A percentile compares a stretch with the other conserved stretches of the same genome.
Conservation (phyloP, 192 early-diverging fungal genomes). For the Piromyces sp. region DNA sequence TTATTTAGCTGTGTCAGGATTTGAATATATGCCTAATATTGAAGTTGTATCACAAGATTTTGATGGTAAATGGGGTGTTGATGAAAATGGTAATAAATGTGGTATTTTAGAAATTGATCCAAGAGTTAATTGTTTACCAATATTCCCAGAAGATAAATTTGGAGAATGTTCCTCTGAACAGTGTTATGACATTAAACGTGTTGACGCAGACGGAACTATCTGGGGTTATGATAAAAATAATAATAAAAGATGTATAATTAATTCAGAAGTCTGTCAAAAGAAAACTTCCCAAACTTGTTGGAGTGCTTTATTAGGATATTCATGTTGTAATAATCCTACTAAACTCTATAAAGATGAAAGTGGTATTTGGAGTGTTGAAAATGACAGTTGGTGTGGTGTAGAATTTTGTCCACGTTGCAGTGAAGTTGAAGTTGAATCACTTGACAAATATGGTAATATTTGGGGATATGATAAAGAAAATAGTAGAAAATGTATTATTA, state of each 20-base stretch:
- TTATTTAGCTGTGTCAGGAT: no score
- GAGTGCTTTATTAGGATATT: no score
- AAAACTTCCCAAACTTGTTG: no score
- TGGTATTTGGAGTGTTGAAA: background rate
- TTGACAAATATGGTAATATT: background rate
- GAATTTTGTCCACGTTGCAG: background rate
- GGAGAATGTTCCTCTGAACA: no score
- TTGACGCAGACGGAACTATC: no score
- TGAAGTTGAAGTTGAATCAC: background rate
- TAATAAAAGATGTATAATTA: no score
- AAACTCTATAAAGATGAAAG: background rate
- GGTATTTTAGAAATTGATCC: background rate
- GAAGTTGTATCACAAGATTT: background rate
- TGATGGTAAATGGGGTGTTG: background rate
- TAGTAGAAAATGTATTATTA: background rate
- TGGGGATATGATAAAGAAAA: background rate
- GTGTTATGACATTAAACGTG: no score
- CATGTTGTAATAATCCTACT: no score
- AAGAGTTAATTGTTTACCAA: background rate
- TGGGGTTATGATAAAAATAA: no score
- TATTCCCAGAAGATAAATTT: background rate
- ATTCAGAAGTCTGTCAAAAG: no score
- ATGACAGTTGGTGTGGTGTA: background rate
- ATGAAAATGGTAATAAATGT: background rate
- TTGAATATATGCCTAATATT: no score